Conservation (phyloP, 176 grass and related monocot species). For the Urochloa ruziziensis region DNA sequence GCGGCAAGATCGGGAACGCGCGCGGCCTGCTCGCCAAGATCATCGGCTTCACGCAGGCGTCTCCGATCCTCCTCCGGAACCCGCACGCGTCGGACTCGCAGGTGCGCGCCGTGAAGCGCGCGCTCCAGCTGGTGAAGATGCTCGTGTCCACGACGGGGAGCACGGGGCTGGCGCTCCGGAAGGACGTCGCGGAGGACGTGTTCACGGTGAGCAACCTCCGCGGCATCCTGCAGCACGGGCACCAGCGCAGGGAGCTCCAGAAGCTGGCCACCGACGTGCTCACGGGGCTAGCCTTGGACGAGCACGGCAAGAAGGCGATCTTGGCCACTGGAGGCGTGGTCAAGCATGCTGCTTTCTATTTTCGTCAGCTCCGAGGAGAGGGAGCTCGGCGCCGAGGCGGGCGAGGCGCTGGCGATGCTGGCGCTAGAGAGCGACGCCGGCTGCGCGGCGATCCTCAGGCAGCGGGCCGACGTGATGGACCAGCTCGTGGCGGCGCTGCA, state of each 20-base stretch:
- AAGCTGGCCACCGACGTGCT: conserved; percentile 64
- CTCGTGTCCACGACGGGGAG: conserved; percentile 46
- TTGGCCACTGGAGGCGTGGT: neutral
- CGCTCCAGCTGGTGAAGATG: conserved; percentile 58
- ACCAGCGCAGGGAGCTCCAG: conserved; percentile 42
- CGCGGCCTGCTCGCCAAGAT: conserved; percentile 56
- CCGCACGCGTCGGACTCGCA: neutral
- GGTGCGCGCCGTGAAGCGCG: conserved; percentile 33
- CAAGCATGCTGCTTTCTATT: neutral
- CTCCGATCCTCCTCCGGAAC: conserved; percentile 18
- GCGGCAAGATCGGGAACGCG: conserved; percentile 55
- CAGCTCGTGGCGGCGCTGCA: conserved; percentile 28
- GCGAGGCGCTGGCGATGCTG: conserved; percentile 70
- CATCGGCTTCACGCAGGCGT: conserved; percentile 49
- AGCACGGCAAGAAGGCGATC: neutral
- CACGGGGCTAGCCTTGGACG: conserved; percentile 51
- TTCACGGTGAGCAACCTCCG: conserved; percentile 72
- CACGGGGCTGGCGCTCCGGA: conserved; percentile 45
- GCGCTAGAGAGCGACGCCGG: conserved; percentile 59
- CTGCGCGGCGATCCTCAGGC: conserved; percentile 54
- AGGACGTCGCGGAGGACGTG: conserved; percentile 46
- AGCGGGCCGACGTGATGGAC: conserved; percentile 27
- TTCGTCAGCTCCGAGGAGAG: neutral
- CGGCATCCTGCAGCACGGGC: conserved; percentile 42
- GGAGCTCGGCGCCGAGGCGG: conserved; percentile 31